Conservation (phyloP, 164 flowering plant species). For the grape (Vitis vinifera) region ASM3070453v1 NC_081818.1:1848501-1849000, state of each 20-base stretch:
- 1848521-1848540: neutral
- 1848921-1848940: no score
- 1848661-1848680: conserved; percentile 95
- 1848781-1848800: neutral
- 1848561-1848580: neutral
- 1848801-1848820: neutral
- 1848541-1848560: neutral
- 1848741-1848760: neutral
- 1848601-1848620: conserved; percentile 48
- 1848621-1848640: conserved; percentile 74
- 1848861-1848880: no score
- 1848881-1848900: no score
- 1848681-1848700: conserved; percentile 86
- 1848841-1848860: no score
- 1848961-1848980: no score
- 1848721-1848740: neutral
- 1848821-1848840: neutral
- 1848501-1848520: no score
- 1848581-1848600: neutral
- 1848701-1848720: conserved; percentile 59
- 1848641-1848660: conserved; percentile 61
- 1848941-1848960: no score
- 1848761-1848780: neutral
- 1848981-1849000: no score
- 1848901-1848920: no score